Evolutionary conservation across 1,139 yeast species (phyloP).

Genomic region (Pneumocystis carinii): DNA sequence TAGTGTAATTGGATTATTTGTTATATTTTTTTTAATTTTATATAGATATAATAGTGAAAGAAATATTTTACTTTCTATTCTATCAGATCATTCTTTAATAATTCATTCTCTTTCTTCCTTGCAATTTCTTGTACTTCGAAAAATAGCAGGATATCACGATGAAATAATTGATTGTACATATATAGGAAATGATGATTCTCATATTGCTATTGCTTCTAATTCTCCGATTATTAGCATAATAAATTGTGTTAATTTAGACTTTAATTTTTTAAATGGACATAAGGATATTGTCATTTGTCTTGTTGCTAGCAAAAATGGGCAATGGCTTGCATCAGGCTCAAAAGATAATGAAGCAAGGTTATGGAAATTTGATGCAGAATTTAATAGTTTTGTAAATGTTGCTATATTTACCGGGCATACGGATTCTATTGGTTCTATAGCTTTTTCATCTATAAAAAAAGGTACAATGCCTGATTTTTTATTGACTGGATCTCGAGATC

Average conservation of each 20-base stretch:
- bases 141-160: conserved; percentile 88
- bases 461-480: conserved; percentile 49
- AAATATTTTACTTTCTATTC: conserved; percentile 29
- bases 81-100: conserved; percentile 73
- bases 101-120: conserved; percentile 27
- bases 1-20: conserved; percentile 3
- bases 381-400: conserved; percentile 33
- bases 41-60: conserved; percentile 7
- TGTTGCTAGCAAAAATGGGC: conserved; percentile 64
- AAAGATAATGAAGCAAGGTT: conserved; percentile 74
- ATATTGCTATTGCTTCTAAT: conserved; percentile 76
- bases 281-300: conserved; percentile 68
- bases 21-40: neutral
- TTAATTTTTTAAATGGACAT: conserved; percentile 62
- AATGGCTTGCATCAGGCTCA: conserved; percentile 86
- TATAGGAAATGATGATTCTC: conserved; percentile 41
- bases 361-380: conserved; percentile 38
- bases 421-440: conserved; percentile 71
- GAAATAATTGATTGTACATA: conserved; percentile 78
- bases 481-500: conserved; percentile 75
- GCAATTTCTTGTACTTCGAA: conserved; percentile 32
- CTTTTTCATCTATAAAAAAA: conserved; percentile 33
- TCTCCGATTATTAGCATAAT: conserved; percentile 71
- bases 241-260: conserved; percentile 39
- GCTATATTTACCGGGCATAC: conserved; percentile 73